These are phyloP conservation scores for Laetiporus sulphureus DNA, from an alignment of 1,284 basidiomycete species.

Conservation along the genomic window DNA sequence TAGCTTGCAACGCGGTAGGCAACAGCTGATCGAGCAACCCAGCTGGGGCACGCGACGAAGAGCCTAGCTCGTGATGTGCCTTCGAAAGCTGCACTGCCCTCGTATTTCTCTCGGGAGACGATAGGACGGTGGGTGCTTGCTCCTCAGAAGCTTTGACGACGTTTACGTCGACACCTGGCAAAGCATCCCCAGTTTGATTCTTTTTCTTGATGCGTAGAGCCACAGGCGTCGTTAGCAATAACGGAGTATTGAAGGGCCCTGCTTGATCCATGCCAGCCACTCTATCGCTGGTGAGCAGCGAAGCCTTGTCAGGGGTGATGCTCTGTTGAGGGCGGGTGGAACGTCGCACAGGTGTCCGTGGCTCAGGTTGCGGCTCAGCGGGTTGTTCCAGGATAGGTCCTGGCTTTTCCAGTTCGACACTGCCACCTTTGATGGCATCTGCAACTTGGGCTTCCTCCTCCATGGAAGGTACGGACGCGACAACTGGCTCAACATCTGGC, in stretches of 20 bases:
- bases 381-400: too few species aligned
- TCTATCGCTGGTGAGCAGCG: too few species aligned
- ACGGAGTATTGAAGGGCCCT: too few species aligned
- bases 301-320: slow-evolving; percentile 3
- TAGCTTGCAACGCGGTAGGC: slow-evolving; percentile 8
- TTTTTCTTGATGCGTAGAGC: slow-evolving; percentile 4
- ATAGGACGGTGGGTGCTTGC: too few species aligned
- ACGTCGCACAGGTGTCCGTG: slow-evolving; percentile 13
- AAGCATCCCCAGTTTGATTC: background rate
- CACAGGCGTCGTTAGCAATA: background rate
- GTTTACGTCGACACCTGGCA: background rate
- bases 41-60: slow-evolving; percentile 32
- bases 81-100: background rate
- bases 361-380: slow-evolving; percentile 1
- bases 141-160: background rate
- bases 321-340: slow-evolving; percentile 11
- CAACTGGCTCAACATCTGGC: slow-evolving; percentile 13
- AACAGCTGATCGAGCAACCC: slow-evolving; percentile 26
- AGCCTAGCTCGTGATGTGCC: slow-evolving; percentile 15
- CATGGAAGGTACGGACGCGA: slow-evolving; percentile 1
- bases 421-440: background rate
- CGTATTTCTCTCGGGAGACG: background rate
- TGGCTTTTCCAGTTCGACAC: background rate
- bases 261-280: too few species aligned
- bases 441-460: background rate